Conservation (phyloP, 192 early-diverging fungal species). For the Mortierella alpina region DNA sequence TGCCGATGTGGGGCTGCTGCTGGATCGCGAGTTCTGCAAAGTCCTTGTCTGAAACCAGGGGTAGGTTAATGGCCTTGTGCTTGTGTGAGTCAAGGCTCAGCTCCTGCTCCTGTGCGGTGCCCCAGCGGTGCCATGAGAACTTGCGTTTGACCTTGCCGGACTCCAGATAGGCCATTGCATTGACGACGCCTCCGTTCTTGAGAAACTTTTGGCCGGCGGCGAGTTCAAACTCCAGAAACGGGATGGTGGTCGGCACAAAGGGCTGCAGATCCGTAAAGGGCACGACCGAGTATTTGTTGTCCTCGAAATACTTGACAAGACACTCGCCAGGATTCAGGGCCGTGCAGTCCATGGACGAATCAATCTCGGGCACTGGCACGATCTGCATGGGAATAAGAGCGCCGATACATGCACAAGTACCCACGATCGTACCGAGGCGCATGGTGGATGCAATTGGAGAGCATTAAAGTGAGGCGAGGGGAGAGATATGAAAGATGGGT, state of each 20-base stretch:
- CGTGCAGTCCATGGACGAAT: slow-evolving; percentile 45
- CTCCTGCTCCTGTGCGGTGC: slow-evolving; percentile 36
- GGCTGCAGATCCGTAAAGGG: slow-evolving; percentile 44
- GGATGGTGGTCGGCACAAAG: slow-evolving; percentile 47
- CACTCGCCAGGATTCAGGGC: slow-evolving; percentile 45
- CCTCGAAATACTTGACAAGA: slow-evolving; percentile 54
- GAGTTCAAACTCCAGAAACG: slow-evolving; percentile 42
- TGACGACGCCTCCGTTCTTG: slow-evolving; percentile 49
- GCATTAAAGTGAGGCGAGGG: background rate
- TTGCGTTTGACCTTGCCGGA: slow-evolving; percentile 49
- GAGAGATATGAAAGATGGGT: background rate
- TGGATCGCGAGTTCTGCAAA: background rate
- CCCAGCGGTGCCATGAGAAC: slow-evolving; percentile 51
- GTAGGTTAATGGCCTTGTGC: slow-evolving; percentile 33
- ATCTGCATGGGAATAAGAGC: slow-evolving; percentile 21
- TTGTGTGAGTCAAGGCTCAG: slow-evolving; percentile 34
- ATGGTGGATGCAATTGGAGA: slow-evolving; percentile 1
- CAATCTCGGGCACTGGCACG: slow-evolving; percentile 51
- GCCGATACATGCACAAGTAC: slow-evolving; percentile 5
- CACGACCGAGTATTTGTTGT: slow-evolving; percentile 53
- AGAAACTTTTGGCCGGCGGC: slow-evolving; percentile 48
- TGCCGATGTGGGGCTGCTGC: slow-evolving; percentile 3
- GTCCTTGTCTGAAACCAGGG: slow-evolving; percentile 36
- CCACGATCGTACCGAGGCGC: slow-evolving; percentile 18
- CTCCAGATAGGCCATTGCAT: slow-evolving; percentile 42